Evolutionary conservation across 495 filamentous ascomycete species (phyloP).

Genomic region (Penicillium taxi): DNA sequence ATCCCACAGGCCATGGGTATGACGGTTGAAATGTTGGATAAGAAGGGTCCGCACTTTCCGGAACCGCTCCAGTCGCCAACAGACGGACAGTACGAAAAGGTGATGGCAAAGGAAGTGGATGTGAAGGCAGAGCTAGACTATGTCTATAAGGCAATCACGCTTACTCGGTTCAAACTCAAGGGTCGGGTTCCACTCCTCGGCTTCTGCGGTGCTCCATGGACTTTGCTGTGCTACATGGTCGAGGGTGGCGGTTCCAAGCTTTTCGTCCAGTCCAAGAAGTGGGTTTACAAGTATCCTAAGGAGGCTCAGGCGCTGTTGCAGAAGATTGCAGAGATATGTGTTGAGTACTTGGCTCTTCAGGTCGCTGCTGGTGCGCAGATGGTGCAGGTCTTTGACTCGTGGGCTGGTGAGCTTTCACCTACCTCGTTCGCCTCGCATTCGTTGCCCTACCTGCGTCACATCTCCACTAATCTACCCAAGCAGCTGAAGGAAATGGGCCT

Average conservation of each 20-base stretch:
- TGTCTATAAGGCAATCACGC: constrained; percentile 88
- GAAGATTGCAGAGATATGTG: constrained; percentile 86
- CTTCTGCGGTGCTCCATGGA: constrained; percentile 98
- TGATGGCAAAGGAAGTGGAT: constrained; percentile 72
- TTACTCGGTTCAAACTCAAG: constrained; percentile 79
- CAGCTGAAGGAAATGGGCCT: constrained; percentile 63
- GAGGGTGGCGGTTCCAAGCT: constrained; percentile 93
- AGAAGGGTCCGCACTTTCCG: constrained; percentile 91
- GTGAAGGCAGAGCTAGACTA: constrained; percentile 79
- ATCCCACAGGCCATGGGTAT: constrained; percentile 98
- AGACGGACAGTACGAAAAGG: constrained; percentile 69
- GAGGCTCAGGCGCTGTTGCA: constrained; percentile 73
- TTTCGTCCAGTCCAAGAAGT: constrained; percentile 85
- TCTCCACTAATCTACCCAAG: constrained; percentile 66
- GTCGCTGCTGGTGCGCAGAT: constrained; percentile 87
- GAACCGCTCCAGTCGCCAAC: constrained; percentile 67
- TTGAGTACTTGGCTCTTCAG: constrained; percentile 88
- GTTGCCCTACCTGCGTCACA: constrained; percentile 77
- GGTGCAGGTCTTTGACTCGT: constrained; percentile 97
- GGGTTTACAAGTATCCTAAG: constrained; percentile 84
- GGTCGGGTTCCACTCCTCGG: constrained; percentile 88
- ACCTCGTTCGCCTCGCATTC: constrained; percentile 73
- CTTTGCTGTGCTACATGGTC: constrained; percentile 95
- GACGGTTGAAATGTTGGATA: constrained; percentile 92
- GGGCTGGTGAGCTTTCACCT: constrained; percentile 90